A percentile compares a stretch with the other conserved stretches of the same genome.
These are phyloP conservation scores for Eucalyptus grandis DNA, from an alignment of 345 rosid species.

Conservation along the genomic window DNA sequence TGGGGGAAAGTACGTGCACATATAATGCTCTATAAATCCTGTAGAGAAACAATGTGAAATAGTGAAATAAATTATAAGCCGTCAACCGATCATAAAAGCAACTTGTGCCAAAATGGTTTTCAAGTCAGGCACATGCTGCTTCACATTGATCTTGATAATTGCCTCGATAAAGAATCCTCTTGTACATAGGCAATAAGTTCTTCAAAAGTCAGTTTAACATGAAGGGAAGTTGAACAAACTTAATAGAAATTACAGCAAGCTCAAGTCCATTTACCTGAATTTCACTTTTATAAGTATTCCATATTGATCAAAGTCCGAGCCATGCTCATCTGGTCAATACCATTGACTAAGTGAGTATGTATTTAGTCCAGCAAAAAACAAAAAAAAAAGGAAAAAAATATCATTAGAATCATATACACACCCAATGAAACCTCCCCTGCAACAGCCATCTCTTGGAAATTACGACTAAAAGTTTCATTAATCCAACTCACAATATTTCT, in stretches of 20 bases:
- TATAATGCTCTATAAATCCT: background rate
- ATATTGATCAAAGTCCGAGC: conserved; percentile 66
- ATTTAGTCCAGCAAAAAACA: background rate
- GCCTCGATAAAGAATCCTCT: background rate
- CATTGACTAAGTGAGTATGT: background rate
- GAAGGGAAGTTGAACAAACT: background rate
- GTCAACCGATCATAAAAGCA: background rate
- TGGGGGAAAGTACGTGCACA: background rate
- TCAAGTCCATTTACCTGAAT: conserved; percentile 45
- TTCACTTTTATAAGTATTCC: conserved; percentile 89
- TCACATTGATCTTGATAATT: background rate
- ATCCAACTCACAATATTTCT: conserved; percentile 76
- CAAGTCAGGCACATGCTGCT: background rate
- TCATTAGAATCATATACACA: background rate
- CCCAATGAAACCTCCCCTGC: conserved; percentile 91
- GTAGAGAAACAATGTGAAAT: background rate
- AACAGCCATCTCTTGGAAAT: conserved; percentile 94
- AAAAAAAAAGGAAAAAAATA: background rate
- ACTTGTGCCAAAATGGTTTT: background rate
- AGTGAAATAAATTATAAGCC: background rate
- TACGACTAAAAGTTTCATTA: conserved; percentile 77
- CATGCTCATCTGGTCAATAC: conserved; percentile 57
- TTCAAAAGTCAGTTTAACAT: background rate
- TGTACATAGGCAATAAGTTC: background rate
- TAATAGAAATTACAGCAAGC: background rate